phyloP scores from a whole-genome alignment of 805 yeast species.

The Candida verbasci region DNA sequence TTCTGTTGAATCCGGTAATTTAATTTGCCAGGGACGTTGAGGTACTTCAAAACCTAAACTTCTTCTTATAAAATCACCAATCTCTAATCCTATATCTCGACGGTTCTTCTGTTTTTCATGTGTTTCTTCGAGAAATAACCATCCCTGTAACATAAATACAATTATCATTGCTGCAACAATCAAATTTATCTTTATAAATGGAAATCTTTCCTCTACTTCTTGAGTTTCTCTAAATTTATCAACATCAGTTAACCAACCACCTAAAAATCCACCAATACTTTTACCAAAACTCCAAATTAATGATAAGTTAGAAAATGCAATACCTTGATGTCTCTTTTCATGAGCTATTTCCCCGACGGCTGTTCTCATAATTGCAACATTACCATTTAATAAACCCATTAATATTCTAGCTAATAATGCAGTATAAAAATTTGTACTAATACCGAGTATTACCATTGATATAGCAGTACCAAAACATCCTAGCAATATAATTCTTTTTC shows the following conservation, averaged over 20 bases:
- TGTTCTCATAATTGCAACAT: slow-evolving; percentile 62
- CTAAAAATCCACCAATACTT: slow-evolving; percentile 60
- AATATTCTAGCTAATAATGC: slow-evolving; percentile 51
- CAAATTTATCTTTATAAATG: slow-evolving; percentile 38
- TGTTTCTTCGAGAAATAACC: slow-evolving; percentile 37
- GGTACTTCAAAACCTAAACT: slow-evolving; percentile 22
- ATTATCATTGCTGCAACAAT: slow-evolving; percentile 26
- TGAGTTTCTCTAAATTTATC: background rate
- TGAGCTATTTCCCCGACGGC: slow-evolving; percentile 56
- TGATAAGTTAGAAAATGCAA: slow-evolving; percentile 61
- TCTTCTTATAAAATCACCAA: slow-evolving; percentile 31
- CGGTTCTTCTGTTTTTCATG: slow-evolving; percentile 18
- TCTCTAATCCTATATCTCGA: slow-evolving; percentile 28
- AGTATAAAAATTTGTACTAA: slow-evolving; percentile 45
- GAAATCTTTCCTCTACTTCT: slow-evolving; percentile 14
- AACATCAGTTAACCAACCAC: slow-evolving; percentile 18
- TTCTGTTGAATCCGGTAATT: background rate
- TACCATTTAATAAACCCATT: slow-evolving; percentile 60
- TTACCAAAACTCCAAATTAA: slow-evolving; percentile 58
- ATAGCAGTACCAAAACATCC: slow-evolving; percentile 53
- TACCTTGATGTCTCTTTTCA: slow-evolving; percentile 55
- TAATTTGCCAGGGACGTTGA: slow-evolving; percentile 23
- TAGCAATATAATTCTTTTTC: slow-evolving; percentile 48
- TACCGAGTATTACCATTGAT: slow-evolving; percentile 49
- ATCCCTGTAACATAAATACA: slow-evolving; percentile 22